phyloP scores from a whole-genome alignment of 2,329 filamentous ascomycete genomes.

The Calonectria honghensis region DNA sequence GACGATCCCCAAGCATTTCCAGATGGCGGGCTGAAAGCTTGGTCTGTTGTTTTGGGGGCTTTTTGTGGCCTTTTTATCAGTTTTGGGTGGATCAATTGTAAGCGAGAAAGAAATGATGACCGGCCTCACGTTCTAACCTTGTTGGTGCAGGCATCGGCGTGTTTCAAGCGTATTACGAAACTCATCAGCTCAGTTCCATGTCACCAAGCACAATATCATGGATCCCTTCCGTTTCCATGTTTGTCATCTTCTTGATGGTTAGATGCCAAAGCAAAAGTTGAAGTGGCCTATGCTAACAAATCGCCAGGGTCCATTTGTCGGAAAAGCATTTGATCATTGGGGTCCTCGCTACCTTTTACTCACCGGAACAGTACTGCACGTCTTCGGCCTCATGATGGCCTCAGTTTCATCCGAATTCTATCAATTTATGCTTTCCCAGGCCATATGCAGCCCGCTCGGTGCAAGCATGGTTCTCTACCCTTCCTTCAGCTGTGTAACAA shows the following conservation, averaged over 20 bases:
- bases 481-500: conserved; percentile 51
- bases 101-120: not conserved
- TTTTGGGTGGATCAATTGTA: conserved; percentile 30
- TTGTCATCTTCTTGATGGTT: conserved; percentile 31
- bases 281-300: not conserved
- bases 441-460: conserved; percentile 57
- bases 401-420: conserved; percentile 63
- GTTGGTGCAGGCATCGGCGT: conserved; percentile 13
- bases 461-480: conserved; percentile 51
- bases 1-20: conserved; percentile 11
- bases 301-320: conserved; percentile 71
- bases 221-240: conserved; percentile 27
- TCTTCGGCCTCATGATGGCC: conserved; percentile 77
- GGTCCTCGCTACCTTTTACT: conserved; percentile 73
- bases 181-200: conserved; percentile 20
- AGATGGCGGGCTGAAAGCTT: conserved; percentile 26
- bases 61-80: conserved; percentile 21
- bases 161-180: conserved; percentile 28
- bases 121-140: not conserved
- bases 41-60: conserved; percentile 22
- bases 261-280: not conserved
- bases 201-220: conserved; percentile 29
- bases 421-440: conserved; percentile 60
- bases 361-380: conserved; percentile 70
- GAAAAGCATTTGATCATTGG: conserved; percentile 75